Base-by-base conservation (phyloP, 805 yeast species). In the Babjeviella inositovora region DNA sequence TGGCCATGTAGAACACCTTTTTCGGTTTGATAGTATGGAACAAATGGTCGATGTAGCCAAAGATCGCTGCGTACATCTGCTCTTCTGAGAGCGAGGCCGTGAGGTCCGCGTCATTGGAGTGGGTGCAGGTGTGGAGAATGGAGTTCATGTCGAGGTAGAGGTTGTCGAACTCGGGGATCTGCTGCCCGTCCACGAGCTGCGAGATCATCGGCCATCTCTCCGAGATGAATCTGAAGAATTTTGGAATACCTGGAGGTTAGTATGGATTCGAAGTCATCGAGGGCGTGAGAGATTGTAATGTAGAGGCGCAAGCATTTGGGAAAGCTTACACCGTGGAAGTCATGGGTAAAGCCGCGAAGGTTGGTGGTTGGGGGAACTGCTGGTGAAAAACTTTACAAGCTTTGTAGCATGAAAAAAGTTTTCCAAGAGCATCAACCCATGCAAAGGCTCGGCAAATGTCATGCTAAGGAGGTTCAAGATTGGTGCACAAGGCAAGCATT, bases 171-270 rank as follows among this genome's bases (percentile, higher is more conserved):
- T 85, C 96, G 3, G 96, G 92, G 29, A 85, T 69, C 36, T 77
- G 81, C 24, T 64, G 61, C 15, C 74, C 90, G 35, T 75, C 82
- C 32, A 87, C 71, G 39, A 71, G 56, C 48, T 84, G 93, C 7
- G 92, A 74, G 34, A 85, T 84, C 59, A 77, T 60, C 15, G 99
- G 99, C 96, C 97, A 90, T 70, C 99, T 71, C 55, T 90, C 97
- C 23, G 96, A 82, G 56, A 90, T 84, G 58, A 81, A 87, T 52
- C 95, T 70, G 50, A 82, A 90, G 47, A 87, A 90, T 43, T 90
- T 90, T 27, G 98, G 98, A 44, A 90, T 87, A 62, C 97, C 97
- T 77, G 9, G 12, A 11, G 14, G 24, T 8, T 9, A 16, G 60
- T 57, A 14, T 18, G 23, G 11, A 11, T 14, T 15, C 6, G 14